A percentile compares a stretch with the other conserved stretches of the same genome.
Conservation (phyloP, 805 yeast species). For the Candida golubevii region DNA sequence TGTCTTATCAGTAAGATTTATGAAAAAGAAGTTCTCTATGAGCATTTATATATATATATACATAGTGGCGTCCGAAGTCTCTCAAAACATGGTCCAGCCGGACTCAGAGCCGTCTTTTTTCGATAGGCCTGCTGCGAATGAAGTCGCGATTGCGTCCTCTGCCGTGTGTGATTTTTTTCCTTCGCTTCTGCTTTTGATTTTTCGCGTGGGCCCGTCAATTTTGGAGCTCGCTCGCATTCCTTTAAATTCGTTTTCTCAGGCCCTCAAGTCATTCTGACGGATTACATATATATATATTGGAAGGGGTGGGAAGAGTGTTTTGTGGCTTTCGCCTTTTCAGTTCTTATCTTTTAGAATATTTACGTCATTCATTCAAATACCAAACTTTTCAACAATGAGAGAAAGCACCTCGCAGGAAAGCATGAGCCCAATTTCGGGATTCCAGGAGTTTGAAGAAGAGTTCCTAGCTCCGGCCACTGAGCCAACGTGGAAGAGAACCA, state of each 20-base stretch:
- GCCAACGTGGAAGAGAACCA: background rate
- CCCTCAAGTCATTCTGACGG: no score
- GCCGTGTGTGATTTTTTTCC: background rate
- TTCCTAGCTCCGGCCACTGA: background rate
- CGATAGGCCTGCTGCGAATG: no score
- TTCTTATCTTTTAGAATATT: background rate
- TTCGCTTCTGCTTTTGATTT: slow-evolving; percentile 1
- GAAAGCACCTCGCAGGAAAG: slow-evolving; percentile 4
- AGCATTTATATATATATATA: no score
- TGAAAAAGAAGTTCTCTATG: no score
- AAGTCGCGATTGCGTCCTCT: background rate
- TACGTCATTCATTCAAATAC: background rate
- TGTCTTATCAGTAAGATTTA: no score
- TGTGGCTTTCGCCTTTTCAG: background rate
- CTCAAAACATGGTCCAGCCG: no score
- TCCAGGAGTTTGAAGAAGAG: slow-evolving; percentile 7
- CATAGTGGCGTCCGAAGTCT: no score
- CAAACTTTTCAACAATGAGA: background rate
- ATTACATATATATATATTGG: no score
- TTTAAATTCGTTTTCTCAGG: no score
- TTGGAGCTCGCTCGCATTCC: no score
- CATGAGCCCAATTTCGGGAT: background rate
- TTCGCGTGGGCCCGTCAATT: slow-evolving; percentile 2
- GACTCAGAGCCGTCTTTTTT: no score
- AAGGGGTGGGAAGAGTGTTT: background rate